Evolutionary conservation across 495 filamentous ascomycete species (phyloP), one percentile per base, ranked within the genome.

Genomic region (Rusavskia elegans): DNA sequence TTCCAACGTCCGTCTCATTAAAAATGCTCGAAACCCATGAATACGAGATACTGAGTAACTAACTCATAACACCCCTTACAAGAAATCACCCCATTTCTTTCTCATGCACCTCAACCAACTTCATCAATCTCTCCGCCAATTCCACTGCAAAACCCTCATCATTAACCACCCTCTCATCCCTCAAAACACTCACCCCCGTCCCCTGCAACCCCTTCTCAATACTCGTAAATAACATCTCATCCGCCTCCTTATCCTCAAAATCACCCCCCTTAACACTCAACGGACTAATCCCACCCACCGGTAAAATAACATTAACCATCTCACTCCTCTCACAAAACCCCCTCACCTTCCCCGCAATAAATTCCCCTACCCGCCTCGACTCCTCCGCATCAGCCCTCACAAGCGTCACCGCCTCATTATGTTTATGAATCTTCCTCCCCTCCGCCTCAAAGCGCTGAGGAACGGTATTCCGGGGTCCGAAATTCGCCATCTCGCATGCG

Each of bases 401-500:
- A 8, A 87, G 55, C 2, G 83, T 85, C 19, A 85, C 78, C 0
- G 68, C 71, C 1, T 77, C 67, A 59, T 84, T 85, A 59, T 87
- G 83, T 61, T 74, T 76, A 54, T 74, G 72, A 10, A 83, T 60
- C n/a, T 64, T 64, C 40, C 80, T 63, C 5, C 53, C 57, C 8
- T 53, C 53, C 27, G 71, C 45, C 0, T 21, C 51, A 45, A 67
- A 78, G 44, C 62, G 54, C 40, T 67, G 58, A 0, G 82, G 82
- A 8, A 87, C 66, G 0, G 69, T 79, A 0, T 67, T 61, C 14
- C 32, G 59, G 0, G 74, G 67, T 0, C 82, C 82, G 56, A 84
- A 85, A 55, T 85, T 84, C 7, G 78, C 73, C 73, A 85, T 84
- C 51, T 87, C 83, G 7, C 71, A 68, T 0, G 82, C 83, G 0